Evolutionary conservation across 1,139 yeast species (phyloP).

Genomic region (Suhomyces wounanorum): DNA sequence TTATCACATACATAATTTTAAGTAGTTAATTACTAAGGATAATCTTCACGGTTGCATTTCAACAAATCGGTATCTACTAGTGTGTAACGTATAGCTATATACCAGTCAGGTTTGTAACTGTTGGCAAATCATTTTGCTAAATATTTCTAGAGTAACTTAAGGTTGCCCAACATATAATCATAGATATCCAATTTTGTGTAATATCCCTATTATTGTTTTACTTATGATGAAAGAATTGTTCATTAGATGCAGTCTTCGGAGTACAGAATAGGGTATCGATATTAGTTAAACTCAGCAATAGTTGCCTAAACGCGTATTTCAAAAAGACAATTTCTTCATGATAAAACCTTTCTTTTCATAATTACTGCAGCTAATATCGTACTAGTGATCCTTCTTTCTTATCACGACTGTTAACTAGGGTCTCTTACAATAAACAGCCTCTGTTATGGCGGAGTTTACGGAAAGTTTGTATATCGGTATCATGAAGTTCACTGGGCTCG

Average conservation of each 20-base stretch:
- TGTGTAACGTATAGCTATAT: background rate
- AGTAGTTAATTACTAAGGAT: background rate
- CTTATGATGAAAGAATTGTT: constrained; percentile 1
- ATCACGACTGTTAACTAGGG: too few relatives aligned
- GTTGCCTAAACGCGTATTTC: background rate
- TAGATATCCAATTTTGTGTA: constrained; percentile 1
- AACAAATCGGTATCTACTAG: background rate
- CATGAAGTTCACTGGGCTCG: constrained; percentile 1
- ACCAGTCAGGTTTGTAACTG: background rate
- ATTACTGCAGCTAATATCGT: too few relatives aligned
- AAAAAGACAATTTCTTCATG: background rate
- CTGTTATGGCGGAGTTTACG: constrained; percentile 1
- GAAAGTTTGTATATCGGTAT: background rate
- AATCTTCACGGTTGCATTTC: background rate
- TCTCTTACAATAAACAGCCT: too few relatives aligned
- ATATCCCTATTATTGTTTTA: constrained; percentile 6
- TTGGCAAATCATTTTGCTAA: background rate
- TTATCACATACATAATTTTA: background rate
- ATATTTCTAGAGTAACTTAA: background rate
- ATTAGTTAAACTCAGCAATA: background rate
- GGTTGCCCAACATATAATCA: constrained; percentile 1
- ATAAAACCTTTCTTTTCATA: background rate
- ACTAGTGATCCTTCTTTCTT: background rate
- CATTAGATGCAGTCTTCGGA: constrained; percentile 8
- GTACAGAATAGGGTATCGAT: background rate